Evolutionary conservation across 78 protist species (phyloP).

Genomic region (Guillardia theta): DNA sequence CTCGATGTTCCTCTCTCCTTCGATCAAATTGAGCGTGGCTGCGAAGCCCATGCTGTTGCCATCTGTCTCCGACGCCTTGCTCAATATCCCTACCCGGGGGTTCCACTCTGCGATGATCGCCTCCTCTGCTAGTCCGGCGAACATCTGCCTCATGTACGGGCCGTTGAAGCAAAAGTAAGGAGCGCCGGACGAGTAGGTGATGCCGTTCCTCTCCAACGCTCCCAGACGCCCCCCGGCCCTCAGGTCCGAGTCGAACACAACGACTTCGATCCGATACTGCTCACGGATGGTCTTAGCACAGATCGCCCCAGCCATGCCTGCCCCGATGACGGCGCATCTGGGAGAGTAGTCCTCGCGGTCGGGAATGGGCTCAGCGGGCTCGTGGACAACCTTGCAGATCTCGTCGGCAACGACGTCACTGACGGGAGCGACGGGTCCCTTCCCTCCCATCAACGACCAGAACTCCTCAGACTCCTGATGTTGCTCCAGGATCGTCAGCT

Average conservation of each 20-base stretch:
- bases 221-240: background rate
- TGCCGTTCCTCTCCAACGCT: background rate
- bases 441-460: background rate
- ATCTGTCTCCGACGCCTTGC: no score
- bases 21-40: no score
- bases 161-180: background rate
- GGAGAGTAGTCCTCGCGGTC: background rate
- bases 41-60: no score
- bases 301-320: background rate
- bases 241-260: background rate
- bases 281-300: background rate
- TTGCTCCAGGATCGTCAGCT: background rate
- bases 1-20: no score
- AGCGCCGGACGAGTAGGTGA: background rate
- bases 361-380: background rate
- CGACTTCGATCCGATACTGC: background rate
- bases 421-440: background rate
- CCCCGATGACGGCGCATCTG: background rate
- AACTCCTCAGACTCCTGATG: background rate
- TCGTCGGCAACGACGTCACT: background rate
- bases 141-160: background rate
- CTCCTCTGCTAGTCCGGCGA: background rate
- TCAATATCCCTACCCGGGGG: background rate
- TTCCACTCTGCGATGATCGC: no score
- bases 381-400: background rate